Base-by-base conservation (phyloP, 306 rosid species). In the Ziziphus jujuba region DNA sequence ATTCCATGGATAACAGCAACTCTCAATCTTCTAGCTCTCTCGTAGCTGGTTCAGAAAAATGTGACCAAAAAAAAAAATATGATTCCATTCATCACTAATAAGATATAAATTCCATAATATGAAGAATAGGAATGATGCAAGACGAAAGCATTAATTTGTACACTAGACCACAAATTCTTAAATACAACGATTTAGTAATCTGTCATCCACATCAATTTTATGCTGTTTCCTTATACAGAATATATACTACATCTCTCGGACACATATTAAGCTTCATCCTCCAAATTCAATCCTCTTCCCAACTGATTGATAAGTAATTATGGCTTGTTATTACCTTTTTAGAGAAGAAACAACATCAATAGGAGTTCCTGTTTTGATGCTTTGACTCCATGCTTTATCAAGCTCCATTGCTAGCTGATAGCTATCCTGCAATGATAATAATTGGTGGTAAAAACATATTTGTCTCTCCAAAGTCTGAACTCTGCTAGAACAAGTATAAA, bases 381-480 rank as follows among this genome's bases (percentile, higher is more conserved):
- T 81, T 73, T 65, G 73, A 49, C 82, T 70, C 90, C 91, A 83
- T 57, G 96, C 82, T 55, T 78, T 90, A 38, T 86, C 82, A 68
- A 90, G 84, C 76, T 90, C 98, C 78, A 69, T 63, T 15, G 96
- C 96, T 58, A 93, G 98, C 73, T 93, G 98, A 82, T 93, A 90
- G 71, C 90, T 66, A 52, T 93, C 98, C 98, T 93, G 87, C 55
- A 65, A 73, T 67, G 34, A 84, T 38, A 62, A 48, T 36, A 72
- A 63, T 45, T 71, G 25, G 58, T 34, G 72, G n/a, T 81, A 65
- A 68, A 69, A 48, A 22, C 31, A 9, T 49, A 8, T 36, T 65
- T 52, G 55, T 36, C 65, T 28, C 80, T 22, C 5, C 44, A 50
- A 50, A 47, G n/a, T 50, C 55, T 50, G 22, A 4, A 50, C 11